Conservation (phyloP, 139 green algal species). For the Chlamydomonas eustigma region DNA sequence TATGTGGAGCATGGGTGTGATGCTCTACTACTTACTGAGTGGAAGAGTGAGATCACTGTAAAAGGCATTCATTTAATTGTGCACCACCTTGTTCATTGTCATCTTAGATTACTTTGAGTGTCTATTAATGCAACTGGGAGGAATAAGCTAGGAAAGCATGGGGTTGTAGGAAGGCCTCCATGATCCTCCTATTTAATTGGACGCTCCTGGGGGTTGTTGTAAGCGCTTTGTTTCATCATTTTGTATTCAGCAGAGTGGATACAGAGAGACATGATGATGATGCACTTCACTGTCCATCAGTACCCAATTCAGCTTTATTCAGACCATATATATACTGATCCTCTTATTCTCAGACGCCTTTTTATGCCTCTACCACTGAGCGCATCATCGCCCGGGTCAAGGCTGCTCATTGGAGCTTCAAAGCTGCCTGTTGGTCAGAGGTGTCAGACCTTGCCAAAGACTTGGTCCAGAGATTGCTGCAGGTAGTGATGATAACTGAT, state of each 20-base stretch:
- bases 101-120: too few species aligned
- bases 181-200: too few species aligned
- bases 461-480: conserved; percentile 22
- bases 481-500: background rate
- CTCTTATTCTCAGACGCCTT: conserved; percentile 28
- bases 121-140: too few species aligned
- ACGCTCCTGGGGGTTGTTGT: too few species aligned
- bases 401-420: conserved; percentile 28
- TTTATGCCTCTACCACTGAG: conserved; percentile 22
- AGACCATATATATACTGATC: too few species aligned
- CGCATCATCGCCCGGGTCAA: conserved; percentile 27
- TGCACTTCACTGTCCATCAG: too few species aligned
- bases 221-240: too few species aligned
- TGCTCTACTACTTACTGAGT: conserved; percentile 43
- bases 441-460: conserved; percentile 26
- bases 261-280: too few species aligned
- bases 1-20: conserved; percentile 35
- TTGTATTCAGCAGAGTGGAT: too few species aligned
- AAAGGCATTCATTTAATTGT: background rate
- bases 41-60: conserved; percentile 24
- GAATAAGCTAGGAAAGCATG: too few species aligned
- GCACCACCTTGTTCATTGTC: background rate
- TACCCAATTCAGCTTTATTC: too few species aligned
- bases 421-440: conserved; percentile 15
- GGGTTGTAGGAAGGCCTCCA: too few species aligned